Base-by-base conservation (phyloP, 441 rosid species). In the Pelargonium cotyledonis region DNA sequence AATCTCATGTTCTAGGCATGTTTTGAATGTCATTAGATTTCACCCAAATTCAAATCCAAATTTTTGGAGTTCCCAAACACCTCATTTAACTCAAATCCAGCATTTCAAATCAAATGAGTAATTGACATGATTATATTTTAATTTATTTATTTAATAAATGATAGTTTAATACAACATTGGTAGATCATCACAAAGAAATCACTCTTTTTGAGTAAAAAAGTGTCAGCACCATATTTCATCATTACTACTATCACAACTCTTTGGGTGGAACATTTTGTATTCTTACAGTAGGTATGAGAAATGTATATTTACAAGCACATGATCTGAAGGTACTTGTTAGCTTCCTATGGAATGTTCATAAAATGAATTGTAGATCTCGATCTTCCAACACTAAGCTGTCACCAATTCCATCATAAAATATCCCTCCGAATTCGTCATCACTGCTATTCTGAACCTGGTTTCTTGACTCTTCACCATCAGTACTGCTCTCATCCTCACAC, bases 371-470 rank as follows among this genome's bases (percentile, higher is more conserved):
- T 21, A 74, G 35, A 47, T 77, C 77, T 76, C 75, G 69, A 53
- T 80, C 78, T 65, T 79, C 76, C 79, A 80, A 72, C 41, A 77
- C 79, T 35, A 70, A n/a, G 65, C 70, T 60, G 26, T 78, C 75
- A 11, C 60, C 76, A 18, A 76, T 73, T 61, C 72, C 84, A 3
- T 77, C 74, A 26, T 76, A 79, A 68, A 80, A 79, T 3, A 84
- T 55, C 68, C 75, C 72, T 2, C 74, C 71, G 10, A 68, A 77
- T 51, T 82, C 86, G 31, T 85, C 85, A 18, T 80, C 80, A n/a
- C 53, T 60, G 51, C 72, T 8, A 0, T 10, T 1, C 51, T 23
- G 38, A 44, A 47, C n/a, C 68, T 41, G 79, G 69, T 76, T 73
- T 72, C 76, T 80, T 8, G 72, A 63, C 63, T 75, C 84, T 35